These are phyloP conservation scores for Xylariales sp. DNA, from an alignment of 2,329 filamentous ascomycete genomes.

Conservation along the genomic window DNA sequence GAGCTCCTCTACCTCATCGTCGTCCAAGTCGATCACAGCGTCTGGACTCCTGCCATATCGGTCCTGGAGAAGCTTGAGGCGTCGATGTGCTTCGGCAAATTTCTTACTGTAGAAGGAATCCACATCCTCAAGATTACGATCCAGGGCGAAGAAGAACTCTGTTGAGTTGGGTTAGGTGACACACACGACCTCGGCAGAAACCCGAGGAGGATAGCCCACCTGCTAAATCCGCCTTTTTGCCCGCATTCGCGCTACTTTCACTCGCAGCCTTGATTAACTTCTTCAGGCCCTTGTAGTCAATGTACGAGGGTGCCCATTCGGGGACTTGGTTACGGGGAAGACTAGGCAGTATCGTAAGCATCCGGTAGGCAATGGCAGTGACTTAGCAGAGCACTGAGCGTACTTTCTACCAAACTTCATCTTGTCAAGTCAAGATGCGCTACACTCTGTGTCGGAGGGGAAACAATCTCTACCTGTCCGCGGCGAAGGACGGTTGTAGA, in stretches of 20 bases:
- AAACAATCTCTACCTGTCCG: too few species aligned
- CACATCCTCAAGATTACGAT: conserved; percentile 95
- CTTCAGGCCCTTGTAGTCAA: conserved; percentile 89
- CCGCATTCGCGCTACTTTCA: conserved; percentile 54
- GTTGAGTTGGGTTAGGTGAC: conserved; percentile 34
- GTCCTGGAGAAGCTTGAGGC: conserved; percentile 80
- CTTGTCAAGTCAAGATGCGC: conserved; percentile 13
- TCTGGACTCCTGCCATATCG: conserved; percentile 75
- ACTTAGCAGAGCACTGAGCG: conserved; percentile 16
- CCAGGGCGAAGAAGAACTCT: conserved; percentile 97
- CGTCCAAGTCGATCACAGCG: conserved; percentile 67
- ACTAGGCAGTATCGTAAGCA: conserved; percentile 33
- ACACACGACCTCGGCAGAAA: conserved; percentile 28
- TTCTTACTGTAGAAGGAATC: conserved; percentile 97
- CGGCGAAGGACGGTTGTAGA: too few species aligned
- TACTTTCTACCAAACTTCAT: conserved; percentile 65
- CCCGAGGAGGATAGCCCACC: conserved; percentile 55
- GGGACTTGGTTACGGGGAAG: conserved; percentile 80
- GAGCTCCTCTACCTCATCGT: conserved; percentile 86
- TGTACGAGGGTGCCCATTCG: conserved; percentile 79
- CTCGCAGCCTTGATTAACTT: conserved; percentile 85
- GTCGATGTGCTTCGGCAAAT: conserved; percentile 75
- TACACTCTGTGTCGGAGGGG: not conserved
- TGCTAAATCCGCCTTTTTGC: conserved; percentile 79
- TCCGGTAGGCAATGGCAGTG: not conserved